Evolutionary conservation across 2,329 filamentous ascomycete genomes (phyloP).

Genomic region (Colletotrichum costaricense): DNA sequence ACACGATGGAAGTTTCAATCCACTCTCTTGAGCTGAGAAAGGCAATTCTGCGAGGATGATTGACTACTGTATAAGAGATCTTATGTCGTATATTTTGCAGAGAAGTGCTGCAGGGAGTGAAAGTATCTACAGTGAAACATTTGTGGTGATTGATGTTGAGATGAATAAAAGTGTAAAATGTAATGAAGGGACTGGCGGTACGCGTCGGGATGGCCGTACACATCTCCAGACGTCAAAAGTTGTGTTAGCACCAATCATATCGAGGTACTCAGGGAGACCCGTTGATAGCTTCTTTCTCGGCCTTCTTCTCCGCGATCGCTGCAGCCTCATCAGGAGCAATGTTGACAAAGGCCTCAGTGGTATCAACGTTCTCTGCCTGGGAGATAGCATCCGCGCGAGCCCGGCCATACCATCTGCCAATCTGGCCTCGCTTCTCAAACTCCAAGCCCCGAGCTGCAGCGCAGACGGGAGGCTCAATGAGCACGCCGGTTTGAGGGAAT

Average conservation of each 20-base stretch:
- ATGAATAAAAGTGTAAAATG: neutral
- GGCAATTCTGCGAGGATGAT: too few species aligned
- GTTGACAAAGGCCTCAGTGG: constrained; percentile 17
- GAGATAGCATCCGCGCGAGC: constrained; percentile 32
- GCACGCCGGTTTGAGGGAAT: constrained; percentile 50
- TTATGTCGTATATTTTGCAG: too few species aligned
- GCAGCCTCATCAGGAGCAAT: neutral
- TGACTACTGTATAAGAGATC: too few species aligned
- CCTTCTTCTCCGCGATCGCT: neutral
- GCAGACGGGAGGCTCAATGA: constrained; percentile 39
- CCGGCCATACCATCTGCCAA: constrained; percentile 32
- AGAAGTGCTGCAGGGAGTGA: too few species aligned
- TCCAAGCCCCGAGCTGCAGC: constrained; percentile 15
- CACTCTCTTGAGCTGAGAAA: too few species aligned
- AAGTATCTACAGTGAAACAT: too few species aligned
- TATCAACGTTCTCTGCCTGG: constrained; percentile 33
- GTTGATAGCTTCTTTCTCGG: neutral
- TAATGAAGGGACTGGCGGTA: too few species aligned
- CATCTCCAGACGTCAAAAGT: neutral
- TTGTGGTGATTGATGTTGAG: too few species aligned
- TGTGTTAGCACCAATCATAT: neutral
- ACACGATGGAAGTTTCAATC: neutral
- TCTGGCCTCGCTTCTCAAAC: constrained; percentile 17
- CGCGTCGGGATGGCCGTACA: too few species aligned
- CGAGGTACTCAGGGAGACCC: neutral